phyloP scores from a whole-genome alignment of 208 protist species.

The Trypanosoma lewisi region DNA sequence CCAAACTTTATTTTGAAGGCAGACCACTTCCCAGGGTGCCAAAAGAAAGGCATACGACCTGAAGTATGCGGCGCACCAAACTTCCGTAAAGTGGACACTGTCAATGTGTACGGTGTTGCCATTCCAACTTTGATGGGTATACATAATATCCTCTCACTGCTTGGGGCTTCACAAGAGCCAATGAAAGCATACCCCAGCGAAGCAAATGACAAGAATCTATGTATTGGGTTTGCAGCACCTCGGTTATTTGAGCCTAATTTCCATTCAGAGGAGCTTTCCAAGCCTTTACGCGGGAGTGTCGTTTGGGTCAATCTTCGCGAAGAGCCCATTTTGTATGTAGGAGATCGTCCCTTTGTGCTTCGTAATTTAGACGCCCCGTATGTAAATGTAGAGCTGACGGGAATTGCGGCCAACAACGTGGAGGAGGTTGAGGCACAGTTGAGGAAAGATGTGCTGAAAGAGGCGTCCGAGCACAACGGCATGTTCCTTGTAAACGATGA shows the following conservation, averaged over 20 bases:
- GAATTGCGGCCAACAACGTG: conserved; percentile 82
- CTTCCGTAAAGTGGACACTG: conserved; percentile 78
- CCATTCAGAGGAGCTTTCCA: conserved; percentile 53
- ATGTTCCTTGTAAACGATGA: conserved; percentile 89
- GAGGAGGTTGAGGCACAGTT: conserved; percentile 78
- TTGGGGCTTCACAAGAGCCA: conserved; percentile 71
- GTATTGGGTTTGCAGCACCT: conserved; percentile 72
- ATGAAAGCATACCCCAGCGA: conserved; percentile 65
- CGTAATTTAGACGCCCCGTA: conserved; percentile 82
- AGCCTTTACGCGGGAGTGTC: conserved; percentile 75
- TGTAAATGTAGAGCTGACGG: conserved; percentile 89
- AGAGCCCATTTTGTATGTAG: conserved; percentile 87
- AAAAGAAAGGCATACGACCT: conserved; percentile 84
- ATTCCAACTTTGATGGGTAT: conserved; percentile 83
- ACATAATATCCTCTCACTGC: conserved; percentile 84
- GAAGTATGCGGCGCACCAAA: conserved; percentile 84
- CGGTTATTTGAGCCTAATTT: conserved; percentile 79
- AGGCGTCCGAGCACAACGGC: conserved; percentile 70
- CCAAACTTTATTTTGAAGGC: conserved; percentile 88
- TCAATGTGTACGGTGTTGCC: conserved; percentile 87
- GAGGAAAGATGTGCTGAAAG: conserved; percentile 70
- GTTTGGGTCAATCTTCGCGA: conserved; percentile 90
- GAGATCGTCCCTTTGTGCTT: conserved; percentile 84
- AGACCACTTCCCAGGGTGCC: conserved; percentile 88
- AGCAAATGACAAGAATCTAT: conserved; percentile 78